Conservation (phyloP, 345 rosid genomes). For the Sonneratia alba region DNA sequence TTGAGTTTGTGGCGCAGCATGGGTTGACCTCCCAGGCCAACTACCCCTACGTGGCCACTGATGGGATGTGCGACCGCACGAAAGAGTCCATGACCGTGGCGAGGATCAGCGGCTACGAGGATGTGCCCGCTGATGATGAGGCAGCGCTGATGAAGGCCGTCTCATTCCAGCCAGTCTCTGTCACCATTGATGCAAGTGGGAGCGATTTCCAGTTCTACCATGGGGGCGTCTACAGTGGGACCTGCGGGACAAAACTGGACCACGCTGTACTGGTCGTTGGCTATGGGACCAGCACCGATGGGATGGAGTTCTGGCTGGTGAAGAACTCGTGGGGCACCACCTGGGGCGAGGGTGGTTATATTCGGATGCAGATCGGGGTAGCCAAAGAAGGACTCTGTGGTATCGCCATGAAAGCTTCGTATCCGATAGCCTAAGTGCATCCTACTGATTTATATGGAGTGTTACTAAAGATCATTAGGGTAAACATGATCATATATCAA, state of each 20-base stretch:
- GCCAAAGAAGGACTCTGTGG: conserved; percentile 26
- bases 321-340: conserved; percentile 35
- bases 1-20: conserved; percentile 15
- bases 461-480: too few relatives aligned
- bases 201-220: conserved; percentile 21
- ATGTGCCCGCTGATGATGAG: conserved; percentile 17
- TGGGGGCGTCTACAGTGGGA: conserved; percentile 14
- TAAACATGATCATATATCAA: too few relatives aligned
- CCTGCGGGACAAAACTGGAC: conserved; percentile 25
- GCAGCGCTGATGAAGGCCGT: conserved; percentile 17
- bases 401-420: conserved; percentile 32
- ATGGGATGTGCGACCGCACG: conserved; percentile 9
- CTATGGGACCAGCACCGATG: conserved; percentile 14
- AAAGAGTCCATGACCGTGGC: conserved; percentile 5
- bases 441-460: too few relatives aligned
- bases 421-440: conserved; percentile 16
- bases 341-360: conserved; percentile 38
- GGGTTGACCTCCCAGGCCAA: conserved; percentile 16
- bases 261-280: conserved; percentile 32
- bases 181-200: conserved; percentile 20
- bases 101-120: conserved; percentile 19
- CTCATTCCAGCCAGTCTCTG: conserved; percentile 25
- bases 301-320: conserved; percentile 29
- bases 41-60: conserved; percentile 17
- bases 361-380: conserved; percentile 15